Evolutionary conservation across 1,284 basidiomycete species (phyloP).

Genomic region (Peniophora sp.): DNA sequence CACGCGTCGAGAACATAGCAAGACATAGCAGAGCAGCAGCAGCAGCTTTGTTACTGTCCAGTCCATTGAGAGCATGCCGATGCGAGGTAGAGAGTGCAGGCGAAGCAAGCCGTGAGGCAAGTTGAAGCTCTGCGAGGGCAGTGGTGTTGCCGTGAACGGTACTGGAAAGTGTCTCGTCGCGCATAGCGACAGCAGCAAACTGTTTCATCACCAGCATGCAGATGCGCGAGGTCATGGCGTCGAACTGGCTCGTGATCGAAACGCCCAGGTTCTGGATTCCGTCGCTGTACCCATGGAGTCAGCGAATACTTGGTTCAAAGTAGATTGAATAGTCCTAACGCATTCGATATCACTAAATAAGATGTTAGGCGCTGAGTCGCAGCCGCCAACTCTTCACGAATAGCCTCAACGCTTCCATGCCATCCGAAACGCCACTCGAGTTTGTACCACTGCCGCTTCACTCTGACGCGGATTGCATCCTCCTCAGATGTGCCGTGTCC

Average conservation of each 20-base stretch:
- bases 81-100: no score
- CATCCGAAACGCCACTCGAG: neutral
- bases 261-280: neutral
- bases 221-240: no score
- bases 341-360: neutral
- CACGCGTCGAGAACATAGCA: neutral
- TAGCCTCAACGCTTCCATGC: neutral
- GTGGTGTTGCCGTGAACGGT: no score
- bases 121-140: no score
- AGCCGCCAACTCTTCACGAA: neutral
- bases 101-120: no score
- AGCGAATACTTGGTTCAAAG: no score
- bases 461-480: neutral
- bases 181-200: no score
- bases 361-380: neutral
- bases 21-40: neutral
- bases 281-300: neutral
- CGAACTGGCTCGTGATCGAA: neutral
- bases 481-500: neutral
- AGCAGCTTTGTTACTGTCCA: no score
- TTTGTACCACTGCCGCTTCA: neutral
- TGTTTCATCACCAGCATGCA: no score
- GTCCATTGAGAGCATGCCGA: no score
- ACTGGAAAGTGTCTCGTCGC: no score
- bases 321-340: no score